Base-by-base conservation (phyloP, 805 yeast species). In the Sugiyamaella lignohabitans region DNA sequence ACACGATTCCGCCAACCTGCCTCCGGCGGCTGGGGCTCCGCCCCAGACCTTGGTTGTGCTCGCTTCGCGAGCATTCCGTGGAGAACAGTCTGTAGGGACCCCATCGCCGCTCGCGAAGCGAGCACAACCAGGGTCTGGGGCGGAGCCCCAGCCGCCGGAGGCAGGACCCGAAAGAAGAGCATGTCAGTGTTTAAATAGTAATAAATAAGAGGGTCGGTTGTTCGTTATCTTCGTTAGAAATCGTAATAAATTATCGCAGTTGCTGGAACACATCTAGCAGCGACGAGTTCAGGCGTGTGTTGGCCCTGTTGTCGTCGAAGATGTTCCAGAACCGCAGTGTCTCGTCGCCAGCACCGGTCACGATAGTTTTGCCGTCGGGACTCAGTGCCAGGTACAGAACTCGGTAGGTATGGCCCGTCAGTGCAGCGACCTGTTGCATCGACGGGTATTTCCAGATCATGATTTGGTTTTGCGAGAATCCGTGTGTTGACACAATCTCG, bases 311-410 rank as follows among this genome's bases (percentile, higher is more conserved):
- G 35, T 83, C 86, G 50, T 87, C 95, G 68, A 89, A 93, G 1
- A 89, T 84, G 56, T 87, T 88, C 98, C 98, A 93, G 62, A 93
- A 87, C 53, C 98, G 66, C 47, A 93, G 69, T 0, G 98, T 93
- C 64, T 93, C 98, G 66, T 93, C 98, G 3, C 98, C 98, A 1
- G 98, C 97, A 1, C 98, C 98, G 0, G 98, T 89, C 2, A 91
- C 98, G 11, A 93, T 84, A 0, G 97, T 88, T 52, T 87, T 88
- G 0, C 98, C 98, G 66, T 93, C 98, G 0, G 97, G 96, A 17
- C 95, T 84, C 68, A 91, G 72, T 3, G 96, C 79, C 56, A 93
- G 70, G 62, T 93, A 93, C 42, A 93, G 70, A 10, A 93, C 98
- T 52, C 98, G 74, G 60, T 84, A 87, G 1, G 96, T 87, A 62